A percentile compares a stretch with the other conserved stretches of the same genome.
Evolutionary conservation across 1,284 basidiomycete species (phyloP).

Genomic region (Tylopilus microsporus): DNA sequence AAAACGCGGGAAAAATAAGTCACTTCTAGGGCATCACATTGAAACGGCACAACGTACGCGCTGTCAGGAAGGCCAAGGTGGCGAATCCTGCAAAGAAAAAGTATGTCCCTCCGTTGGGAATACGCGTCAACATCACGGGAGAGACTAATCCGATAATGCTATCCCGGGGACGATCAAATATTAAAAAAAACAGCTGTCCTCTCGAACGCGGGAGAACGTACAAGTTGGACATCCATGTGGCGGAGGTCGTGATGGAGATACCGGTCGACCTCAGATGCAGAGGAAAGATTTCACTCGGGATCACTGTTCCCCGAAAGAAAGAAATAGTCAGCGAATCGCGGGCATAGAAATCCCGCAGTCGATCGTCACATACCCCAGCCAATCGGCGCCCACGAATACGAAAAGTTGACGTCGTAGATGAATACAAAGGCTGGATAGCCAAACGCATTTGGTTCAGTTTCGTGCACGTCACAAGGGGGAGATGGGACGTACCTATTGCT

Average conservation of each 20-base stretch:
- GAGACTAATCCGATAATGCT: slow-evolving; percentile 31
- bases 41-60: slow-evolving; percentile 19
- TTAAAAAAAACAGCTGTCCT: neutral
- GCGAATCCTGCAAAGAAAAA: slow-evolving; percentile 30
- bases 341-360: neutral
- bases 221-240: slow-evolving; percentile 31
- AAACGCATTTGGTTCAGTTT: neutral
- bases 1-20: neutral
- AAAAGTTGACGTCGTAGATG: slow-evolving; percentile 33
- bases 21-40: no score
- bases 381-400: slow-evolving; percentile 35
- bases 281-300: slow-evolving; percentile 34
- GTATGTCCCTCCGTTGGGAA: slow-evolving; percentile 27
- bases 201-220: slow-evolving; percentile 3
- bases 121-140: slow-evolving; percentile 26
- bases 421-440: slow-evolving; percentile 29
- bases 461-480: neutral
- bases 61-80: slow-evolving; percentile 29
- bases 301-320: slow-evolving; percentile 13
- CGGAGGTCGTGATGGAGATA: slow-evolving; percentile 32
- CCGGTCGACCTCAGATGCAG: slow-evolving; percentile 31
- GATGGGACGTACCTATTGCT: slow-evolving; percentile 23
- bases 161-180: neutral
- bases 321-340: neutral
- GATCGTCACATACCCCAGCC: slow-evolving; percentile 28